phyloP scores from a whole-genome alignment of 805 yeast species.

The Cyberlindnera euphorbiiphila region DNA sequence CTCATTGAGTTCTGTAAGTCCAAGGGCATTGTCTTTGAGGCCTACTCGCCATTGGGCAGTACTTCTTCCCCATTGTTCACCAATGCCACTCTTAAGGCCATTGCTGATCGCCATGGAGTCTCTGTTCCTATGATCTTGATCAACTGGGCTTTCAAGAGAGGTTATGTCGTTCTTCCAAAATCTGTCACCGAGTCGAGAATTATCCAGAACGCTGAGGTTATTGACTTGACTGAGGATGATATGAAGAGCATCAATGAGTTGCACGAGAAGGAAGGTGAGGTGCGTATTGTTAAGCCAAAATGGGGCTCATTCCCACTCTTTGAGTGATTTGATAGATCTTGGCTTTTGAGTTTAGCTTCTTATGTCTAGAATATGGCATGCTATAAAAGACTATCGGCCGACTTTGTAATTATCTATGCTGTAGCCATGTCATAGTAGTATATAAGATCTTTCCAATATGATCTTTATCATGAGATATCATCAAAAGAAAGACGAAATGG shows the following conservation, averaged over 20 bases:
- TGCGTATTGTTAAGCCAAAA: conserved; percentile 26
- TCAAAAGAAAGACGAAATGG: too few relatives aligned
- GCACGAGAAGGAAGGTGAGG: conserved; percentile 28
- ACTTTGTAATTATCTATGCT: too few relatives aligned
- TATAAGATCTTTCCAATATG: too few relatives aligned
- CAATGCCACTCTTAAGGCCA: conserved; percentile 37
- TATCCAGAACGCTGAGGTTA: conserved; percentile 30
- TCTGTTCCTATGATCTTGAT: conserved; percentile 41
- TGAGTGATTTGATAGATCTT: conserved; percentile 15
- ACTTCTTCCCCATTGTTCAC: conserved; percentile 19
- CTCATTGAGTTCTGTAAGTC: conserved; percentile 15
- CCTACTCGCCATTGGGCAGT: conserved; percentile 22
- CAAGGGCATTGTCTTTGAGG: conserved; percentile 17
- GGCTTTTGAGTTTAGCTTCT: not conserved
- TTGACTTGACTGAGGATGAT: conserved; percentile 35
- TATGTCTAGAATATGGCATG: too few relatives aligned
- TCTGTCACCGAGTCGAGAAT: conserved; percentile 44
- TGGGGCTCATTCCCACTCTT: conserved; percentile 36
- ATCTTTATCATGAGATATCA: too few relatives aligned
- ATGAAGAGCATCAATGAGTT: conserved; percentile 28
- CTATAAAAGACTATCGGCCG: too few relatives aligned
- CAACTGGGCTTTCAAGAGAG: conserved; percentile 60
- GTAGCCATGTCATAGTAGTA: too few relatives aligned
- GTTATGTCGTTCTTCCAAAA: conserved; percentile 51
- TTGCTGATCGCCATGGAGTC: conserved; percentile 39